phyloP scores from a whole-genome alignment of 176 grass and related monocot species.

The Juncus inflexus region DNA sequence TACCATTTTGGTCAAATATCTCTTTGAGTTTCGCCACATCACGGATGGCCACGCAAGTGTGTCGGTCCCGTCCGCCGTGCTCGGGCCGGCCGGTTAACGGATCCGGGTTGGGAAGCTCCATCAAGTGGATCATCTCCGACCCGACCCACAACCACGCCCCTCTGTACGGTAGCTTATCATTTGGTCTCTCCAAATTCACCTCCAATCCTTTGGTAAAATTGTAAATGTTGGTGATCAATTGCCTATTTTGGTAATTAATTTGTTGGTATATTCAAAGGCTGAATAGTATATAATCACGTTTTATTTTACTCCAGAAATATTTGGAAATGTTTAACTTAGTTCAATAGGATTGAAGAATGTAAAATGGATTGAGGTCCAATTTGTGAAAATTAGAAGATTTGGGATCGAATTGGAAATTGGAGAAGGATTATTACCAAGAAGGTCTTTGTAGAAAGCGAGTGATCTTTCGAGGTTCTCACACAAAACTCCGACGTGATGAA shows the following conservation, averaged over 20 bases:
- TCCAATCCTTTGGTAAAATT: constrained; percentile 61
- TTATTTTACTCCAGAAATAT: too few relatives aligned
- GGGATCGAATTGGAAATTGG: background rate
- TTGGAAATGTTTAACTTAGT: too few relatives aligned
- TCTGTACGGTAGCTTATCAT: constrained; percentile 85
- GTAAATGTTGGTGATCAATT: background rate
- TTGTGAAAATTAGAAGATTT: background rate
- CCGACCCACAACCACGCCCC: constrained; percentile 93
- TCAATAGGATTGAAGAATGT: too few relatives aligned
- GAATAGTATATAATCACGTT: too few relatives aligned
- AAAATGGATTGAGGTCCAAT: background rate
- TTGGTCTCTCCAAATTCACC: constrained; percentile 80
- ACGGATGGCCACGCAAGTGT: constrained; percentile 83
- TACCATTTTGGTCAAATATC: constrained; percentile 89
- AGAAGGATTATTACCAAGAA: constrained; percentile 56
- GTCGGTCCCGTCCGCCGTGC: constrained; percentile 88
- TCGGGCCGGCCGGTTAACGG: constrained; percentile 82
- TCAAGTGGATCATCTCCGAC: constrained; percentile 86
- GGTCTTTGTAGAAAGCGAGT: constrained; percentile 77
- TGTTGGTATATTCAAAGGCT: background rate
- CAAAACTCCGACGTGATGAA: constrained; percentile 93
- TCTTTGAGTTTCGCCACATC: constrained; percentile 84
- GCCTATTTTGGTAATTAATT: background rate
- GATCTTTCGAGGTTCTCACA: constrained; percentile 94
- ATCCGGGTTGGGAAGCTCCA: constrained; percentile 89